Percentiles rank a stretch among this genome's conserved stretches.
Conservation (phyloP, 2,329 filamentous ascomycete genomes). For the Bertia moriformis region DNA sequence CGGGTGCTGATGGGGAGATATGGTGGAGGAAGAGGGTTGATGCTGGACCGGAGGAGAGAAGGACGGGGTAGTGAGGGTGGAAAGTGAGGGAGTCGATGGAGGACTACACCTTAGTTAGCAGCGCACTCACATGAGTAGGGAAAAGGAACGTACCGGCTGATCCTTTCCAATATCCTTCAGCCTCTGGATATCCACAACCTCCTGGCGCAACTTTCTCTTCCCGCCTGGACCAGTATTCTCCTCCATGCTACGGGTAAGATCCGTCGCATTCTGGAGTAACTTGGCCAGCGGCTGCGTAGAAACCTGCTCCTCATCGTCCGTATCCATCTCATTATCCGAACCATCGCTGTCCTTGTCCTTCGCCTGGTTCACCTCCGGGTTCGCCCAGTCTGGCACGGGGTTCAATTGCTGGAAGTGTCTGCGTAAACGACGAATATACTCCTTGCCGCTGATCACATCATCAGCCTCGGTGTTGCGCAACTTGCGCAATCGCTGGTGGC, state of each 20-base stretch:
- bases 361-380: constrained; percentile 32
- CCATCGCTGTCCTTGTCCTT: neutral
- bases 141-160: neutral
- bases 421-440: constrained; percentile 69
- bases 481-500: constrained; percentile 64
- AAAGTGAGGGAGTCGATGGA: constrained; percentile 74
- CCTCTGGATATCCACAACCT: constrained; percentile 79
- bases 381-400: constrained; percentile 45
- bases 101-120: constrained; percentile 64
- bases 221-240: constrained; percentile 19
- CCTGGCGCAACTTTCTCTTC: constrained; percentile 64
- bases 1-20: constrained; percentile 60
- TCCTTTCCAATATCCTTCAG: constrained; percentile 1
- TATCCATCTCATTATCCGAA: neutral
- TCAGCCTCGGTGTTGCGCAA: constrained; percentile 68
- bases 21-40: constrained; percentile 82
- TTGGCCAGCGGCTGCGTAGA: constrained; percentile 64
- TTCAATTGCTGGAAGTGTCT: constrained; percentile 56
- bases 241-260: constrained; percentile 37
- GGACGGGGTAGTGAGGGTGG: constrained; percentile 75
- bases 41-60: constrained; percentile 77
- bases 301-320: constrained; percentile 11
- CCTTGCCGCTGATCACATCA: constrained; percentile 71
- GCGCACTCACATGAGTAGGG: constrained; percentile 63
- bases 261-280: constrained; percentile 62